These are phyloP conservation scores for Linnemannia schmuckeri DNA, from an alignment of 192 early-diverging fungal genomes.

Conservation along the genomic window DNA sequence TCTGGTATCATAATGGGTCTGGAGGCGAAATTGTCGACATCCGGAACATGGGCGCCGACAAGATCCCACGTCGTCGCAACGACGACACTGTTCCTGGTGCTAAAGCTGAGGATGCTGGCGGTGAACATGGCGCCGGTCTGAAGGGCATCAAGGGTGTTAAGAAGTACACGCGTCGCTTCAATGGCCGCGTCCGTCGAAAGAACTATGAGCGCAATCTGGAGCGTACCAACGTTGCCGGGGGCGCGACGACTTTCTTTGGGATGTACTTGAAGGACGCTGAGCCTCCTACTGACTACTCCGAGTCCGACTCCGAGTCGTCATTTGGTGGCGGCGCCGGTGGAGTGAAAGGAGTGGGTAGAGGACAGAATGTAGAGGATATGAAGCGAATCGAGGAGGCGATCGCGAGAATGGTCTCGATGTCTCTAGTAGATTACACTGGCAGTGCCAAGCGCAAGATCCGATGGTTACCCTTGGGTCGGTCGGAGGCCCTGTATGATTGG, in stretches of 20 bases:
- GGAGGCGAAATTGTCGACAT: slow-evolving; percentile 37
- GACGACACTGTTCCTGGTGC: not conserved
- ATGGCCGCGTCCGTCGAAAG: slow-evolving; percentile 21
- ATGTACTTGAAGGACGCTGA: not conserved
- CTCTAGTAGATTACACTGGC: not conserved
- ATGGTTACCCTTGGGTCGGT: not conserved
- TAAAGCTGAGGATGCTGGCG: not conserved
- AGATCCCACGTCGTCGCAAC: not conserved
- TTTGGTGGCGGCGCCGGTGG: not conserved
- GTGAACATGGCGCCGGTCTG: not conserved
- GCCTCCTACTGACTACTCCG: slow-evolving; percentile 38
- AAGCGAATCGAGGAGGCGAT: slow-evolving; percentile 13
- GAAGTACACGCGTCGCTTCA: slow-evolving; percentile 40
- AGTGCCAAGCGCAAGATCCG: slow-evolving; percentile 20
- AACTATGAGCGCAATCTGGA: slow-evolving; percentile 14
- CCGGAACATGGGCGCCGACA: slow-evolving; percentile 29
- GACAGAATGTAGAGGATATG: slow-evolving; percentile 1
- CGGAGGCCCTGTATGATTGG: slow-evolving; percentile 26
- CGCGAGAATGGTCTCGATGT: not conserved
- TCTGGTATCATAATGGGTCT: slow-evolving; percentile 38
- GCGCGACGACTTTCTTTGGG: not conserved
- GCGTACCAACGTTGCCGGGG: not conserved
- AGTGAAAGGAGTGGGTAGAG: not conserved
- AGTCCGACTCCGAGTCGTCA: slow-evolving; percentile 19
- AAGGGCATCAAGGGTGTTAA: slow-evolving; percentile 32